Conservation (phyloP, 129 eudicot genomes). For the Rutidosis leptorrhynchoides region DNA sequence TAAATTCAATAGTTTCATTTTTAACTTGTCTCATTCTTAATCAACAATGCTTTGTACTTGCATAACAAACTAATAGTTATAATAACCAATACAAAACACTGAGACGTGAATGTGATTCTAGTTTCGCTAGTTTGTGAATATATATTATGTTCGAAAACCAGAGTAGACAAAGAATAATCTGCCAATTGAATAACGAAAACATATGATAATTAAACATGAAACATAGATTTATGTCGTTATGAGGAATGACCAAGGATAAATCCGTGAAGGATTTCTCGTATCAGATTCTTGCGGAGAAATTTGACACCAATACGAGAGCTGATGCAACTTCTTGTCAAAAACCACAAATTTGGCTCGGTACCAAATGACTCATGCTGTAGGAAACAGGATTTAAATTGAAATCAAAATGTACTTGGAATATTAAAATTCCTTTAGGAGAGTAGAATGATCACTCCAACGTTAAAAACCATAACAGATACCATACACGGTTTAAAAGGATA, state of each 20-base stretch:
- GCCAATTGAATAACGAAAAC: neutral
- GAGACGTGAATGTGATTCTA: neutral
- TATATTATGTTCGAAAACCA: neutral
- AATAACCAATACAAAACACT: neutral
- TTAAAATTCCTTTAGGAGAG: conserved; percentile 11
- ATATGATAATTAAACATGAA: neutral
- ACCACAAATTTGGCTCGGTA: neutral
- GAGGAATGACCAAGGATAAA: neutral
- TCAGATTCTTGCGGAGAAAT: neutral
- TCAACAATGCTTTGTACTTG: neutral
- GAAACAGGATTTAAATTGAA: neutral
- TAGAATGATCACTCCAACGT: conserved; percentile 8
- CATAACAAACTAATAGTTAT: neutral
- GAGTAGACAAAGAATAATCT: neutral
- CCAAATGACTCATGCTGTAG: neutral
- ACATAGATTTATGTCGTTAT: neutral
- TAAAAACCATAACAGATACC: conserved; percentile 16
- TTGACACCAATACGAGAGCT: neutral
- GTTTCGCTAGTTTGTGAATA: too few relatives aligned
- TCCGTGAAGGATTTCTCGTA: neutral
- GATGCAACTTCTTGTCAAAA: neutral
- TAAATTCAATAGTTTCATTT: conserved; percentile 16
- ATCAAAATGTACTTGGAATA: neutral
- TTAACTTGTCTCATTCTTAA: neutral
- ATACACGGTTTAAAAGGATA: conserved; percentile 16